Evolutionary conservation across 2,329 filamentous ascomycete species (phyloP).

Genomic region (Aspergillus sp.): DNA sequence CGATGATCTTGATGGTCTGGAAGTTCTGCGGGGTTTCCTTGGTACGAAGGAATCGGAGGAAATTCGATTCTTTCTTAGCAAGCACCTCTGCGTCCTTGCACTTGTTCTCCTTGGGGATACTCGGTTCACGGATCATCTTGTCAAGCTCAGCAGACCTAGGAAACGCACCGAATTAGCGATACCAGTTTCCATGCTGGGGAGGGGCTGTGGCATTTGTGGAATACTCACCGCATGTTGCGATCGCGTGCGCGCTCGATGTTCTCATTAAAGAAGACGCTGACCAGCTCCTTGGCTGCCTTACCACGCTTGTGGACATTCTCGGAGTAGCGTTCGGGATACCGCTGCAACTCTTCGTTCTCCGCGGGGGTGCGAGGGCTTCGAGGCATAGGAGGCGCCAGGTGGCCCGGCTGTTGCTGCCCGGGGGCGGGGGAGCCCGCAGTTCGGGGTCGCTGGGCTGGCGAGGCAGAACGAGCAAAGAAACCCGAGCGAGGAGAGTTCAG

Average conservation of each 20-base stretch:
- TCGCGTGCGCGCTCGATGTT: constrained; percentile 95
- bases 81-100: constrained; percentile 82
- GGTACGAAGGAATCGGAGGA: constrained; percentile 89
- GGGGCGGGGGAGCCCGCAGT: constrained; percentile 68
- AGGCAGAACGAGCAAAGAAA: constrained; percentile 69
- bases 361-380: constrained; percentile 57
- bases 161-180: constrained; percentile 1
- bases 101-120: constrained; percentile 73
- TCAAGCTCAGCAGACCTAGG: constrained; percentile 88
- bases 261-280: constrained; percentile 90
- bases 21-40: constrained; percentile 95
- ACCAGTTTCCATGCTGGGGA: too few relatives aligned
- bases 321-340: constrained; percentile 81
- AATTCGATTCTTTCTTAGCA: constrained; percentile 86
- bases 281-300: constrained; percentile 65
- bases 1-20: constrained; percentile 94
- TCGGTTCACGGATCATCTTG: constrained; percentile 75
- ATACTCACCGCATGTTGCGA: constrained; percentile 81
- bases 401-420: constrained; percentile 63
- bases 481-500: constrained; percentile 72
- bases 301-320: constrained; percentile 78
- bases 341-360: constrained; percentile 72
- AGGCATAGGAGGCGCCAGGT: constrained; percentile 69
- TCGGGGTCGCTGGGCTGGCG: constrained; percentile 75
- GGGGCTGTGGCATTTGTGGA: too few relatives aligned